Percentiles rank a stretch among this genome's conserved stretches.
Conservation (phyloP, 768 basidiomycete species). For the Gelatoporia subvermispora region DNA sequence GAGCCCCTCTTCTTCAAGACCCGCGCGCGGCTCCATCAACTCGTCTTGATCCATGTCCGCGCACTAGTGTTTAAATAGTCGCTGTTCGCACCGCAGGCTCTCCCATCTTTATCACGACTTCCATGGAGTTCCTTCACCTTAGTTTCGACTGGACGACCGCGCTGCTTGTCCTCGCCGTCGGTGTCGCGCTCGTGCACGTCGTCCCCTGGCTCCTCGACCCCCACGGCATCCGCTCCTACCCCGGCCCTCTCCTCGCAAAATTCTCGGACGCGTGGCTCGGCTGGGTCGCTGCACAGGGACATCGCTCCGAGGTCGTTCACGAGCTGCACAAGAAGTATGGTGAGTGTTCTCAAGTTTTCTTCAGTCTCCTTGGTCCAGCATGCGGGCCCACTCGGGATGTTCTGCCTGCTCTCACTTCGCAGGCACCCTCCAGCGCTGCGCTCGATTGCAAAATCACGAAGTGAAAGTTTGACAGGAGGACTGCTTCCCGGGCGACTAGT, state of each 20-base stretch:
- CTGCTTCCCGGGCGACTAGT: too few species aligned
- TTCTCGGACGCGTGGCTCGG: constrained; percentile 76
- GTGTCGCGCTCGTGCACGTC: constrained; percentile 27
- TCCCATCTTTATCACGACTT: not conserved
- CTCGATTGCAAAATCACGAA: too few species aligned
- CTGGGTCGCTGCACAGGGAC: constrained; percentile 57
- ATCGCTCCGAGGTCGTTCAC: constrained; percentile 73
- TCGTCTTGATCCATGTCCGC: not conserved
- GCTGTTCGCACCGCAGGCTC: not conserved
- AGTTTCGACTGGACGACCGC: constrained; percentile 12
- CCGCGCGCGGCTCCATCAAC: too few species aligned
- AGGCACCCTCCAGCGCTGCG: too few species aligned
- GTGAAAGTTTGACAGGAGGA: too few species aligned
- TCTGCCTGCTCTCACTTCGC: not conserved
- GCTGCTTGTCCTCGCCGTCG: constrained; percentile 12
- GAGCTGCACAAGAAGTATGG: constrained; percentile 70
- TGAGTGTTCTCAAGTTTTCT: constrained; percentile 30
- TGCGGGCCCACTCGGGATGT: not conserved
- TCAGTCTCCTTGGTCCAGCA: constrained; percentile 7
- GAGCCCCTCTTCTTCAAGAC: constrained; percentile 4
- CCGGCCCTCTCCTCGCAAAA: constrained; percentile 52
- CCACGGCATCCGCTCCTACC: constrained; percentile 46
- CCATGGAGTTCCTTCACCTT: constrained; percentile 12
- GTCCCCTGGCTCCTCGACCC: constrained; percentile 53
- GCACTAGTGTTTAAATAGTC: too few species aligned